Percentiles rank a stretch among this genome's conserved stretches.
phyloP scores from a whole-genome alignment of 1,284 basidiomycete species.

The Trichosporon coremiiforme region DNA sequence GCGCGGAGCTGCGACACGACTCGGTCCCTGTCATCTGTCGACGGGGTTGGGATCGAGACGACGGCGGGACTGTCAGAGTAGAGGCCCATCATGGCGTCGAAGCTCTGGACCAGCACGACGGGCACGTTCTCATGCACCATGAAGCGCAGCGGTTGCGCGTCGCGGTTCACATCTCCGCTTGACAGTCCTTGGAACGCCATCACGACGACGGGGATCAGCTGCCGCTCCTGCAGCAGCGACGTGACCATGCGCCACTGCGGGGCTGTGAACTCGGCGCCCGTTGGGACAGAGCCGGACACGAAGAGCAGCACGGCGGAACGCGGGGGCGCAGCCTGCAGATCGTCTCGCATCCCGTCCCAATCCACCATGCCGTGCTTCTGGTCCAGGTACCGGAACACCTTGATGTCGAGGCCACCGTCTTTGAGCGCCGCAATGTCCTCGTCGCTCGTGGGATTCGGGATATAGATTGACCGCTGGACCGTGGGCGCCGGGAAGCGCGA shows the following conservation, averaged over 20 bases:
- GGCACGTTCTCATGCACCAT: slow-evolving; percentile 55
- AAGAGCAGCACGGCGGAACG: slow-evolving; percentile 85
- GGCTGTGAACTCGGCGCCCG: slow-evolving; percentile 87
- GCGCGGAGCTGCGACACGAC: slow-evolving; percentile 51
- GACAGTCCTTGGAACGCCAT: slow-evolving; percentile 55
- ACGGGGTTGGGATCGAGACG: slow-evolving; percentile 49
- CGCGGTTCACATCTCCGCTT: slow-evolving; percentile 50
- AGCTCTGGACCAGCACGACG: slow-evolving; percentile 52
- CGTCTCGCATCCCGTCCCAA: slow-evolving; percentile 70
- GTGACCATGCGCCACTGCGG: slow-evolving; percentile 82
- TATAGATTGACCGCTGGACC: slow-evolving; percentile 38
- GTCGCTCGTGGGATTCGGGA: slow-evolving; percentile 46
- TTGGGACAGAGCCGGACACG: slow-evolving; percentile 94
- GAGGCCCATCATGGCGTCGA: slow-evolving; percentile 55
- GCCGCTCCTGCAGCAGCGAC: slow-evolving; percentile 46
- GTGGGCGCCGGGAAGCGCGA: slow-evolving; percentile 62
- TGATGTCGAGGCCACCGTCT: slow-evolving; percentile 51
- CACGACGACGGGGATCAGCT: slow-evolving; percentile 51
- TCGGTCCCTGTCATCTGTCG: slow-evolving; percentile 42
- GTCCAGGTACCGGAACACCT: slow-evolving; percentile 71
- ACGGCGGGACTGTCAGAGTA: slow-evolving; percentile 54
- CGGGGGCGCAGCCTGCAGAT: slow-evolving; percentile 63
- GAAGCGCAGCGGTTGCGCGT: slow-evolving; percentile 53
- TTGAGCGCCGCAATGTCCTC: slow-evolving; percentile 49
- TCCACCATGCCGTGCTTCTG: slow-evolving; percentile 85